Conservation (phyloP, 2,329 filamentous ascomycete species). For the Apiospora malaysiana region DNA sequence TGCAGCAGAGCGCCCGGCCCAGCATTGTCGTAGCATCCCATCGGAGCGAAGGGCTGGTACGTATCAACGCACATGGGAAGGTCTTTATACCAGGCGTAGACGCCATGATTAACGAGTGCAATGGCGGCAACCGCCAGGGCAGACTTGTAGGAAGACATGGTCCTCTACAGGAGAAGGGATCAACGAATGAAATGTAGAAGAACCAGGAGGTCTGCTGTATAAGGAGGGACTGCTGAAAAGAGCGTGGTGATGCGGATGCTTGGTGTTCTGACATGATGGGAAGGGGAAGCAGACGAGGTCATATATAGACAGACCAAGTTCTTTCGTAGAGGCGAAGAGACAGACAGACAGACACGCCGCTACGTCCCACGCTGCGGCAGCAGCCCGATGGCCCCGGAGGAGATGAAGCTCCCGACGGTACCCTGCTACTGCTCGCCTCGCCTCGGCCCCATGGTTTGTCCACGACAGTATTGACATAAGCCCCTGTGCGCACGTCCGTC, state of each 20-base stretch:
- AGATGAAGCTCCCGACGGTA: neutral
- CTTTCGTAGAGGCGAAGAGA: neutral
- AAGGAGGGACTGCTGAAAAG: conserved; percentile 1
- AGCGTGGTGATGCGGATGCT: neutral
- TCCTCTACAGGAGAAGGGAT: conserved; percentile 28
- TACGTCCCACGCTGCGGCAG: neutral
- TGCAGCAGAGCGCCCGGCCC: conserved; percentile 45
- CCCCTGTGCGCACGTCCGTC: neutral
- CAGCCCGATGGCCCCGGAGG: neutral
- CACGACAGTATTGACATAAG: neutral
- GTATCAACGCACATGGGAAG: conserved; percentile 51
- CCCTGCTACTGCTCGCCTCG: neutral
- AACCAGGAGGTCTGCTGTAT: neutral
- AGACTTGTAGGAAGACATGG: conserved; percentile 42
- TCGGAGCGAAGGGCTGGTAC: conserved; percentile 54
- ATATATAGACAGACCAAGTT: neutral
- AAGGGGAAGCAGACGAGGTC: neutral
- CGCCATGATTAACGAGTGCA: conserved; percentile 41
- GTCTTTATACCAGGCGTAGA: conserved; percentile 49
- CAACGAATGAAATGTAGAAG: conserved; percentile 24
- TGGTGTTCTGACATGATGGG: neutral
- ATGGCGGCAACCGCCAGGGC: conserved; percentile 46
- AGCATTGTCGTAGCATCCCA: conserved; percentile 54
- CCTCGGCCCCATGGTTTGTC: neutral
- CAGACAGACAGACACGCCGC: neutral